These are phyloP conservation scores for Lachnellula suecica DNA, from an alignment of 2,329 filamentous ascomycete genomes.

Conservation along the genomic window DNA sequence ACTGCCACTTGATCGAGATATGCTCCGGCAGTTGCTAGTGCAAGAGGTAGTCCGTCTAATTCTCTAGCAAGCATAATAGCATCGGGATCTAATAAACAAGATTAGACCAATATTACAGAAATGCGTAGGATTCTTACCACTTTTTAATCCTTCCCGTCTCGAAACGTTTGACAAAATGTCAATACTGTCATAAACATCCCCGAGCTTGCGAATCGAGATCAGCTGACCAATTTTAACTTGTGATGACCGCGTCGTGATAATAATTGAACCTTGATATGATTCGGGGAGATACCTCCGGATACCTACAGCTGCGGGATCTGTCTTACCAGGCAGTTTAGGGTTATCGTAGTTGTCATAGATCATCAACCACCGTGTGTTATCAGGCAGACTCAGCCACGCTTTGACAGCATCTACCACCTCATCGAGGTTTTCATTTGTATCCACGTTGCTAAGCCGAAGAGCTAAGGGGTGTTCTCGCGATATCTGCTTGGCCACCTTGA, in stretches of 20 bases:
- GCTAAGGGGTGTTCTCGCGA: slow-evolving; percentile 4
- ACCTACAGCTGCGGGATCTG: slow-evolving; percentile 6
- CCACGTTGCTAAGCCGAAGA: not conserved
- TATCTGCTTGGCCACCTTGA: slow-evolving; percentile 10
- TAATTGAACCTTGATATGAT: slow-evolving; percentile 15
- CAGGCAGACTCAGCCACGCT: slow-evolving; percentile 12
- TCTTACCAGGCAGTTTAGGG: slow-evolving; percentile 4
- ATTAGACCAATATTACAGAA: slow-evolving; percentile 6
- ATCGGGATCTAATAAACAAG: slow-evolving; percentile 10
- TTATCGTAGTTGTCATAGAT: slow-evolving; percentile 37
- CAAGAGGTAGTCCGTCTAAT: slow-evolving; percentile 46
- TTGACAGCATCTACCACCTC: slow-evolving; percentile 9
- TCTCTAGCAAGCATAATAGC: slow-evolving; percentile 9
- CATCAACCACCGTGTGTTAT: slow-evolving; percentile 34
- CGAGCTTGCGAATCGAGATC: slow-evolving; percentile 2
- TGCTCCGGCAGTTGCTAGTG: slow-evolving; percentile 45
- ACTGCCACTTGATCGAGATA: slow-evolving; percentile 40
- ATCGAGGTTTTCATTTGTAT: slow-evolving; percentile 5
- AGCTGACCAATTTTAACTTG: slow-evolving; percentile 9
- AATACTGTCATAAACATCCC: slow-evolving; percentile 10
- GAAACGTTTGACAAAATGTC: slow-evolving; percentile 10
- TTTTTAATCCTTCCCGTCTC: slow-evolving; percentile 4
- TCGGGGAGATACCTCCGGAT: slow-evolving; percentile 10
- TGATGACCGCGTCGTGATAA: slow-evolving; percentile 17
- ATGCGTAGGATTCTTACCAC: slow-evolving; percentile 6